phyloP scores from a whole-genome alignment of 2,329 filamentous ascomycete species.

The Penicillium hesseltinei region DNA sequence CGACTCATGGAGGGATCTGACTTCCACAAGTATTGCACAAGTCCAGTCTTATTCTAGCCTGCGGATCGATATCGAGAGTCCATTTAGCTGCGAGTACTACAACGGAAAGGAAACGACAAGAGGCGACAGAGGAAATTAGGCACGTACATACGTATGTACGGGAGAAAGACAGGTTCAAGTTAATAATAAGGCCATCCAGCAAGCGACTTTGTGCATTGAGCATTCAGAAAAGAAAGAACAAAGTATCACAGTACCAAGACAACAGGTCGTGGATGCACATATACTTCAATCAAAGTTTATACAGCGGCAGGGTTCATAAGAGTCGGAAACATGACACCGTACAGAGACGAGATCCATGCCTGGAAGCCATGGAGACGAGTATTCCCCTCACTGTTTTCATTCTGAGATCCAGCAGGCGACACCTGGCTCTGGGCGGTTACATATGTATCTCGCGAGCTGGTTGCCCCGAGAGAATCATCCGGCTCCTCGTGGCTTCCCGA shows the following conservation, averaged over 20 bases:
- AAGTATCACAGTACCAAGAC: not conserved
- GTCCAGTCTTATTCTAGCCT: not conserved
- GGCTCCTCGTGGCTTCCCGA: not conserved
- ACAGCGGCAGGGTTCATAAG: not conserved
- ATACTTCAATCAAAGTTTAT: not conserved
- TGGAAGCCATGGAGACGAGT: not conserved
- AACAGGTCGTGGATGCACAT: not conserved
- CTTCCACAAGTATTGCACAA: not conserved
- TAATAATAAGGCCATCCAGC: not conserved
- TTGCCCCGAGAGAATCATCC: constrained; percentile 4
- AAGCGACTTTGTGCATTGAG: not conserved
- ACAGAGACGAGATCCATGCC: constrained; percentile 3
- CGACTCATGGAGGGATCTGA: not conserved
- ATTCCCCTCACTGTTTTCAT: not conserved
- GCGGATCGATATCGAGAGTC: not conserved
- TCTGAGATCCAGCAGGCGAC: constrained; percentile 3
- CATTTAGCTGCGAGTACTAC: not conserved
- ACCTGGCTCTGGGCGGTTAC: constrained; percentile 14
- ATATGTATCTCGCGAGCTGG: constrained; percentile 18
- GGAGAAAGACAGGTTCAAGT: not conserved
- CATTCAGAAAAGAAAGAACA: not conserved
- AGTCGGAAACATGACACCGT: not conserved
- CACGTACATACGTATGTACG: not conserved
- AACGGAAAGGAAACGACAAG: not conserved
- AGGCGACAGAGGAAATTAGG: not conserved